These are phyloP conservation scores for Aspergillus taichungensis DNA, from an alignment of 495 filamentous ascomycete species.

Conservation along the genomic window DNA sequence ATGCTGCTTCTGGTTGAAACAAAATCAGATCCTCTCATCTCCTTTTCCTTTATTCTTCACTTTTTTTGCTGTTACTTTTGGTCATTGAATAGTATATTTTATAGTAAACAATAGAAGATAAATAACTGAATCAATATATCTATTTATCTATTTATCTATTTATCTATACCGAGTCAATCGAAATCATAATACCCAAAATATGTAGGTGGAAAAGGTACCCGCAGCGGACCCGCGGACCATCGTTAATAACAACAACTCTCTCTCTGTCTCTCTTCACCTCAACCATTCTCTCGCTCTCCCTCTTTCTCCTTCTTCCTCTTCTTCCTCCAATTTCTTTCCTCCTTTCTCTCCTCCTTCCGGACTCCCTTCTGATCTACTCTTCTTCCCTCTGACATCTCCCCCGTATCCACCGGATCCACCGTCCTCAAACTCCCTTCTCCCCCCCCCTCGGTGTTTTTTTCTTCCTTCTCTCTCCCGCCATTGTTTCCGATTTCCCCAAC, in stretches of 20 bases:
- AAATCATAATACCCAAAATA: no score
- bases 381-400: background rate
- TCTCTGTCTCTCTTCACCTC: background rate
- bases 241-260: background rate
- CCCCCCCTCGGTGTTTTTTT: no score
- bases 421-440: no score
- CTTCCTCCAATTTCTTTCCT: background rate
- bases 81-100: background rate
- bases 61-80: background rate
- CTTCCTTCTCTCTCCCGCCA: background rate
- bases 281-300: constrained; percentile 7
- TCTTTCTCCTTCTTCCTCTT: background rate
- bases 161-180: no score
- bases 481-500: constrained; percentile 12
- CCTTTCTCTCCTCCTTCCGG: background rate
- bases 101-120: no score
- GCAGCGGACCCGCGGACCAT: constrained; percentile 5
- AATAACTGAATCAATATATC: background rate
- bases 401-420: background rate
- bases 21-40: background rate
- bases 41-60: background rate
- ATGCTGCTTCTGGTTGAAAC: constrained; percentile 8
- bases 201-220: constrained; percentile 5
- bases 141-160: background rate
- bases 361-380: background rate